Base-by-base conservation (phyloP, 106 monocot species). In the Dendrobium chrysotoxum region DNA sequence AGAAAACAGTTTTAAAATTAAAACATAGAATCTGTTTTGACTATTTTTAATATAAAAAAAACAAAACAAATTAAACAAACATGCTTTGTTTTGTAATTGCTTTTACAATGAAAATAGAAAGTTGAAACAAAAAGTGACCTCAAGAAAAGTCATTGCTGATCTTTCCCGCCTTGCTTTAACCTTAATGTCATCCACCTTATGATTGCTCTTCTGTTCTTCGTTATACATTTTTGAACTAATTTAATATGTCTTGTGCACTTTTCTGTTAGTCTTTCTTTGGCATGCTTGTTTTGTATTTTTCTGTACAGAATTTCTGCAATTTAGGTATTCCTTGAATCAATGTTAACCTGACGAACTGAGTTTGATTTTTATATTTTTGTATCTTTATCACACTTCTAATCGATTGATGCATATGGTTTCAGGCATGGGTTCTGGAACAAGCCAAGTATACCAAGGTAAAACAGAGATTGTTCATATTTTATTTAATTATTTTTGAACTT, bases 371-470 rank as follows among this genome's bases (percentile, higher is more conserved):
- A 15, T 67, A 4, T 67, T 70, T 70, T 35, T 28, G 13, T 23
- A 70, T 70, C 16, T 70, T 15, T 70, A 70, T 70, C 70, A 70
- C 35, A 70, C 5, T 70, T 70, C 35, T 31, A 65, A 65, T 65
- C 26, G 23, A 65, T 65, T 65, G 11, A 65, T 42, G 3, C 39
- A n/a, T 46, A 13, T 50, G 76, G n/a, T 76, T 41, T 76, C 47
- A 76, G 76, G 47, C 76, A 26, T 76, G 76, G 47, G 47, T 50
- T 76, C 28, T 76, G 76, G 76, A 76, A 47, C 44, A 47, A 76
- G 76, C 76, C 47, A 76, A 76, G 47, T 76, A 76, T 76, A 76
- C 76, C 26, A 50, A 76, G 76, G 76, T 76, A 76, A 42, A 40
- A 35, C 3, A 72, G 12, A 25, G 0, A 31, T 12, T 40, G 28